A percentile compares a stretch with the other conserved stretches of the same genome.
These are phyloP conservation scores for Prosopis cineraria DNA, from an alignment of 306 rosid species.

Conservation along the genomic window DNA sequence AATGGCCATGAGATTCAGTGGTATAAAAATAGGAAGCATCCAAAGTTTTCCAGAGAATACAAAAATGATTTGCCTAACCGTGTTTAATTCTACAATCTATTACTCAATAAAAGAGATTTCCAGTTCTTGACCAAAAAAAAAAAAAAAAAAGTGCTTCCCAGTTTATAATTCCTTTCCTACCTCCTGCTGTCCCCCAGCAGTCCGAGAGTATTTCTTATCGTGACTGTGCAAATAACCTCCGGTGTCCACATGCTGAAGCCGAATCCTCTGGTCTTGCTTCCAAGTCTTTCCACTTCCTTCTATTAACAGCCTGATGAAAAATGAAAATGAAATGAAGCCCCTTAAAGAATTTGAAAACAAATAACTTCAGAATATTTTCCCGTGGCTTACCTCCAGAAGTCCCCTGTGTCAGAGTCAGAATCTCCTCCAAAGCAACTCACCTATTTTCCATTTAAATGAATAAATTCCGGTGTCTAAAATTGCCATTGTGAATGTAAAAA, in stretches of 20 bases:
- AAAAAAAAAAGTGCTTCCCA: neutral
- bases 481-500: constrained; percentile 5
- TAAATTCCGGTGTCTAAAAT: constrained; percentile 26
- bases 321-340: constrained; percentile 34
- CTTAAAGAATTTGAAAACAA: constrained; percentile 15
- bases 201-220: constrained; percentile 92
- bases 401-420: constrained; percentile 80
- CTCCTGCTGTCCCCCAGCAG: constrained; percentile 99
- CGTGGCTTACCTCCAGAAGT: constrained; percentile 76
- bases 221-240: constrained; percentile 85
- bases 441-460: constrained; percentile 45
- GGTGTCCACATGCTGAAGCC: constrained; percentile 95
- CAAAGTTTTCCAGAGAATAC: neutral
- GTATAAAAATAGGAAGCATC: constrained; percentile 19
- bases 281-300: constrained; percentile 97
- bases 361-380: neutral
- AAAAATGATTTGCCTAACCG: neutral
- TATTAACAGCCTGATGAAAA: constrained; percentile 57
- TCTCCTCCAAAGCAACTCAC: constrained; percentile 97
- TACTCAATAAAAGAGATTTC: neutral
- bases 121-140: neutral
- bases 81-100: neutral
- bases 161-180: constrained; percentile 50
- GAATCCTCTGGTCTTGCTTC: constrained; percentile 93
- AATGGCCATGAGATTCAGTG: neutral